phyloP scores from a whole-genome alignment of 257 asterid species.

The Henckelia pumila region DNA sequence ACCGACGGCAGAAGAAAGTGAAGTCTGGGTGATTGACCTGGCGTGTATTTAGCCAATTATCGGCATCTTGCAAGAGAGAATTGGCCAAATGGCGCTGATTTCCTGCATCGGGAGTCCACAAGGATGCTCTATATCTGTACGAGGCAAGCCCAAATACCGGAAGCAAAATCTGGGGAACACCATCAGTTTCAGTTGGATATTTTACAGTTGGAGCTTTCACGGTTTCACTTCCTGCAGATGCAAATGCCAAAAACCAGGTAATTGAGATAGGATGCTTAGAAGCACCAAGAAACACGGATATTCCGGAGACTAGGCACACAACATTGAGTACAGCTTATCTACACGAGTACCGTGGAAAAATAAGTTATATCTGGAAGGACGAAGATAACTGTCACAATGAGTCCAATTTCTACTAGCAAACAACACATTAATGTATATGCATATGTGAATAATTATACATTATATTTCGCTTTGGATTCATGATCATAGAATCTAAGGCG shows the following conservation, averaged over 20 bases:
- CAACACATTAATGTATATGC: background rate
- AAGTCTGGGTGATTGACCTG: conserved; percentile 89
- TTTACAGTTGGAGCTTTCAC: conserved; percentile 41
- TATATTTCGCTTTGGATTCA: background rate
- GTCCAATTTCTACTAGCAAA: background rate
- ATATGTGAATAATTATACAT: background rate
- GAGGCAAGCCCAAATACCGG: conserved; percentile 88
- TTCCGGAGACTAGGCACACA: background rate
- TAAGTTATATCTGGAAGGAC: background rate
- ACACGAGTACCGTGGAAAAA: background rate
- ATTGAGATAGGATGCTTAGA: background rate
- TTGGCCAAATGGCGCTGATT: conserved; percentile 48
- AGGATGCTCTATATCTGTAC: conserved; percentile 63
- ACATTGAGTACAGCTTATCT: background rate
- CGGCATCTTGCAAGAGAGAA: conserved; percentile 68
- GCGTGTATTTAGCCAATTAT: conserved; percentile 50
- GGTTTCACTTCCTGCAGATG: conserved; percentile 51
- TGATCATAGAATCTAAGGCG: background rate
- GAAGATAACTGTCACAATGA: background rate
- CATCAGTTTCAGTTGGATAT: conserved; percentile 49
- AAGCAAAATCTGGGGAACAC: conserved; percentile 52
- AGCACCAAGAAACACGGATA: background rate
- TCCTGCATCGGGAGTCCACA: conserved; percentile 70
- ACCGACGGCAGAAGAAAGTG: conserved; percentile 73
- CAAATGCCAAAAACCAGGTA: conserved; percentile 6